A percentile compares a stretch with the other conserved stretches of the same genome.
These are phyloP conservation scores for Calonectria henricotiae DNA, from an alignment of 2,329 filamentous ascomycete species.

Conservation along the genomic window DNA sequence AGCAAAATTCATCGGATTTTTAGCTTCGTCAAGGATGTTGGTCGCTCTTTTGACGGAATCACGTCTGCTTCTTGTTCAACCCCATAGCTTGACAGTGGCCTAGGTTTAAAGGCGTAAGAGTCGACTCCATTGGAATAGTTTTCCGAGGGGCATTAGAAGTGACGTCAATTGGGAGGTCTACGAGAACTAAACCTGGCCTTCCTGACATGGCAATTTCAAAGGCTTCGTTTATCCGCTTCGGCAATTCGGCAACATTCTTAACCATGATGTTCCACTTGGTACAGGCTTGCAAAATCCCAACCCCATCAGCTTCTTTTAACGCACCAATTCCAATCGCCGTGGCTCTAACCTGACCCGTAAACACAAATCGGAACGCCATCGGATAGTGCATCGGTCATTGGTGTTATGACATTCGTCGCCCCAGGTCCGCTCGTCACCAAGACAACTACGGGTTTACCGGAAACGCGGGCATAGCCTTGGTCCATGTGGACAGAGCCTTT, in stretches of 20 bases:
- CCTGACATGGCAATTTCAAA: constrained; percentile 98
- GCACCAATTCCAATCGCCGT: constrained; percentile 92
- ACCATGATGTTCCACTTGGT: constrained; percentile 99
- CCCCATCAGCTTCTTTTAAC: constrained; percentile 95
- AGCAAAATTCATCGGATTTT: constrained; percentile 96
- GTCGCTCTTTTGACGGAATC: constrained; percentile 84
- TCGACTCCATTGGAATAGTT: constrained; percentile 84
- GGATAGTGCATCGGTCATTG: constrained; percentile 94
- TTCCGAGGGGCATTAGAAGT: constrained; percentile 87
- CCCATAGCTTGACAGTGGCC: constrained; percentile 83
- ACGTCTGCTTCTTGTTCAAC: constrained; percentile 79
- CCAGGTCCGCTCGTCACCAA: constrained; percentile 88
- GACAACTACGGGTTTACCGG: constrained; percentile 90
- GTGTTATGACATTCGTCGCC: constrained; percentile 87
- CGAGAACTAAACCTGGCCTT: constrained; percentile 92
- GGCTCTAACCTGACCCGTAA: constrained; percentile 89
- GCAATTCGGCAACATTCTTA: constrained; percentile 93
- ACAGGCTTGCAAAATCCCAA: constrained; percentile 94
- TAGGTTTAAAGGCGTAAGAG: constrained; percentile 88
- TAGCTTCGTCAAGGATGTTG: constrained; percentile 86
- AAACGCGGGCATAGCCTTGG: constrained; percentile 83
- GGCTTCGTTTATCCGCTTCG: constrained; percentile 94
- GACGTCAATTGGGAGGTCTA: constrained; percentile 96
- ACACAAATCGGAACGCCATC: constrained; percentile 95
- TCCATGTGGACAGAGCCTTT: constrained; percentile 83